Conservation (phyloP, 805 yeast genomes). For the Clavispora carvajalis region DNA sequence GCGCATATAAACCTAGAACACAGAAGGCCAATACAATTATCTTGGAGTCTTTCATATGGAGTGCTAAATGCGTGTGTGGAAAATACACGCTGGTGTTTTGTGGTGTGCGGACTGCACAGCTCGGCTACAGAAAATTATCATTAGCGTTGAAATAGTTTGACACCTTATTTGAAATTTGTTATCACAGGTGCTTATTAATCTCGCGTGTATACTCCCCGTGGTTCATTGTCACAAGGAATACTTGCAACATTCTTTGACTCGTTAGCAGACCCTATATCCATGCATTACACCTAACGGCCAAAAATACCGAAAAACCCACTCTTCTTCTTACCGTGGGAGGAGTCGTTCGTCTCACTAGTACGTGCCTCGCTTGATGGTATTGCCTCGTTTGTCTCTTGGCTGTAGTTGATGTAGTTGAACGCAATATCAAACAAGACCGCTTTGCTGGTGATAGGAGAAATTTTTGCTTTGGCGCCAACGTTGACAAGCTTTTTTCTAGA, state of each 20-base stretch:
- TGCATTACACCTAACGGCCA: conserved; percentile 46
- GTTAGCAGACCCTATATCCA: too few relatives aligned
- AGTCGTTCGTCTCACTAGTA: conserved; percentile 9
- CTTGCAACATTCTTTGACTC: too few relatives aligned
- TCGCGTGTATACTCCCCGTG: too few relatives aligned
- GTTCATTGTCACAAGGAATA: too few relatives aligned
- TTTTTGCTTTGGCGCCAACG: conserved; percentile 10
- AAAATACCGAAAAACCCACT: conserved; percentile 71
- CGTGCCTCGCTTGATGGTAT: too few relatives aligned
- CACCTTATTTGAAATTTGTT: too few relatives aligned
- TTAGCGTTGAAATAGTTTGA: too few relatives aligned
- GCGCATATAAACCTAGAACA: conserved; percentile 68
- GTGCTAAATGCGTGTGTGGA: not conserved
- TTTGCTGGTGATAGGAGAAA: conserved; percentile 67
- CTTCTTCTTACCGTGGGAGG: conserved; percentile 39
- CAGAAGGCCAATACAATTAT: conserved; percentile 25
- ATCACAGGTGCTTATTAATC: too few relatives aligned
- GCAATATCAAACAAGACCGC: conserved; percentile 93
- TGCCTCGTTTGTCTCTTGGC: conserved; percentile 13
- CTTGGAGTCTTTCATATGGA: conserved; percentile 5
- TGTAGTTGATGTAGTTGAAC: conserved; percentile 67
- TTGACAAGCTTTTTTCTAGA: conserved; percentile 19
- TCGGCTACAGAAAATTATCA: too few relatives aligned
- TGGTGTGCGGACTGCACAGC: not conserved
- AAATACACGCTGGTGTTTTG: not conserved